These are phyloP conservation scores for Epichloe sylvatica DNA, from an alignment of 2,329 filamentous ascomycete genomes.

Conservation along the genomic window DNA sequence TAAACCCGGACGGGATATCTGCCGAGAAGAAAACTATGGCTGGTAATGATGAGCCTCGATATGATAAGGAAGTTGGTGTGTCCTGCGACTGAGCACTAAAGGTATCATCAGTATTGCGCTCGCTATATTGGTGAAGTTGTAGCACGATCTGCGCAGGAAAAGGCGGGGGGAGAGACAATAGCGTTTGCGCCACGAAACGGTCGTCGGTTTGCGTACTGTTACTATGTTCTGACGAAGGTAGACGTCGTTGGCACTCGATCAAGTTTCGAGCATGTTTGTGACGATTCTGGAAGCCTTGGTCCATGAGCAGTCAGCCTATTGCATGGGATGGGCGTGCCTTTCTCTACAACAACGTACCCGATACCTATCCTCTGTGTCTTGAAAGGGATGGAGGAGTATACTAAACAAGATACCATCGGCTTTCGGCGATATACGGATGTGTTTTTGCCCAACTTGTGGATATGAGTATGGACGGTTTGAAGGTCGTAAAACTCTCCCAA, in stretches of 20 bases:
- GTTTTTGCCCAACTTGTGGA: conserved; percentile 6
- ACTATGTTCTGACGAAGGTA: background rate
- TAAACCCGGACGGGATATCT: too few species aligned
- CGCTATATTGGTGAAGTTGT: background rate
- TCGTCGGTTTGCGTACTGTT: background rate
- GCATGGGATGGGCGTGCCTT: conserved; percentile 14
- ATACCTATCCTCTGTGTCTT: background rate
- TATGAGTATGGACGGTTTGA: conserved; percentile 5
- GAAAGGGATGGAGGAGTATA: background rate
- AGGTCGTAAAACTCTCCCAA: conserved; percentile 1
- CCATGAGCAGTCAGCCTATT: conserved; percentile 10
- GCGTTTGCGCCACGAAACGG: background rate
- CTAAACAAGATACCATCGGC: conserved; percentile 2
- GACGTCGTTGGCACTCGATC: background rate
- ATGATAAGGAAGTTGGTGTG: too few species aligned
- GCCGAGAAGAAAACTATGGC: too few species aligned
- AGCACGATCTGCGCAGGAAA: background rate
- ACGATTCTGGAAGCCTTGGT: conserved; percentile 9
- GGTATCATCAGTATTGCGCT: too few species aligned
- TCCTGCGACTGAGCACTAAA: too few species aligned
- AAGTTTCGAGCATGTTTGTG: conserved; percentile 3
- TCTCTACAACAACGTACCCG: conserved; percentile 6
- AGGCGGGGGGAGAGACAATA: too few species aligned
- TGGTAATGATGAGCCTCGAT: too few species aligned
- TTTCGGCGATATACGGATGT: conserved; percentile 6